Evolutionary conservation across 352 stramenopile genomes (phyloP), one percentile per base, ranked within the genome.

Genomic region (Pythium dissimile): DNA sequence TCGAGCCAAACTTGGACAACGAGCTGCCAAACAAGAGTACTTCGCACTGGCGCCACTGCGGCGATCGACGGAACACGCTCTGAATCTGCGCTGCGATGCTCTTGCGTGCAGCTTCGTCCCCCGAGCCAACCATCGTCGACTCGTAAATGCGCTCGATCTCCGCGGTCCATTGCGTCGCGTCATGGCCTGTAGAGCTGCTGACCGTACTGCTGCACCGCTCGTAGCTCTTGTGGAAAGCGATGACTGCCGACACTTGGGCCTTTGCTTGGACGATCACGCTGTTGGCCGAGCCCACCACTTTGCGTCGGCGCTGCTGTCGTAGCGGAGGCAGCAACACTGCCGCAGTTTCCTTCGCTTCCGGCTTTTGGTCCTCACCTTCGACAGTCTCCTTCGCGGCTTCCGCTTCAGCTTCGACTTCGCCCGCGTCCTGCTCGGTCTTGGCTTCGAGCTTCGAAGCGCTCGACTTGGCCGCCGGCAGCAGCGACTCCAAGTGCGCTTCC

Each of bases 21-120:
- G 84, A 94, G 30, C 84, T 94, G 46, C 84, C 84, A 43, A 89
- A 94, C 5, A 88, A 69, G 53, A 78, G 30, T 21, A 62, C 51
- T 13, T 62, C 44, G 39, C 37, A 53, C 6, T 35, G 28, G 47
- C 46, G 51, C 51, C 53, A 62, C 43, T 59, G 31, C n/a, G 46
- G 23, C 31, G 45, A 50, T 18, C 47, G 53, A 2, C 53, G 39
- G 42, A 63, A 56, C 39, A 47, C 46, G 1, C 1, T 50, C 41
- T 59, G 20, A 20, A 63, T 48, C 48, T 59, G 60, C 16, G 54
- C 34, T 1, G 47, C 48, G 37, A 62, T 27, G n/a, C 38, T 20
- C 45, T 62, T 39, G 41, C 77, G 76, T 23, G 50, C 61, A 23
- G 60, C 59, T 43, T 90, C 80, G 31, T 87, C 75, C 5, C 62